These are phyloP conservation scores for Trypanosoma congolense DNA, from an alignment of 208 protist species.

Conservation along the genomic window DNA sequence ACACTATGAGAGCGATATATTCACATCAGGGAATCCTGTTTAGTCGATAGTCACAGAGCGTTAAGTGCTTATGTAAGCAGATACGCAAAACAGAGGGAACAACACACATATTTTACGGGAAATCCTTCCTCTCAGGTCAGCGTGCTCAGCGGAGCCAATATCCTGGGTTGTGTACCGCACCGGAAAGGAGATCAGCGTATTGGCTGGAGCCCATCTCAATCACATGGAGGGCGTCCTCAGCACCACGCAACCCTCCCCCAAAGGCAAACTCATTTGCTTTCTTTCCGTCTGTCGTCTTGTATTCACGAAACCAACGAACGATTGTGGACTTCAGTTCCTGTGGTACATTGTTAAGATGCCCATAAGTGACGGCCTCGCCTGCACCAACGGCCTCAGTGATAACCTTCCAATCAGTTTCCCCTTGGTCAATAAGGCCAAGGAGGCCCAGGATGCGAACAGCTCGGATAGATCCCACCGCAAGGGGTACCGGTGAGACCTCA, in stretches of 20 bases:
- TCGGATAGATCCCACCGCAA: conserved; percentile 34
- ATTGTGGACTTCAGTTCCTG: conserved; percentile 40
- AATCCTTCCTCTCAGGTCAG: no score
- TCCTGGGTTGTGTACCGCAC: conserved; percentile 29
- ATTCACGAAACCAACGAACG: conserved; percentile 86
- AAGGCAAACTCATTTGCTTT: conserved; percentile 84
- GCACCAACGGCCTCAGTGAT: conserved; percentile 40
- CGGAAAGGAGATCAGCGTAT: conserved; percentile 47
- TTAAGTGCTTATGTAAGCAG: background rate
- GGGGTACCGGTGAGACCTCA: conserved; percentile 42
- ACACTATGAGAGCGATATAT: no score
- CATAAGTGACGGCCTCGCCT: conserved; percentile 27
- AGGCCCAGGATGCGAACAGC: conserved; percentile 83
- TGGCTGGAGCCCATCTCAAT: conserved; percentile 51
- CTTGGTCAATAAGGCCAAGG: conserved; percentile 87
- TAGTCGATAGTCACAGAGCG: background rate
- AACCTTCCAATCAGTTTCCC: conserved; percentile 93
- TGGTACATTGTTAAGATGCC: conserved; percentile 47
- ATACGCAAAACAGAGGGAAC: background rate
- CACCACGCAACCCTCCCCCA: conserved; percentile 44
- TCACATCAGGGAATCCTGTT: no score
- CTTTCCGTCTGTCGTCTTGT: conserved; percentile 92
- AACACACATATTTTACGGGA: background rate
- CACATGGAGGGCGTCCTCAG: conserved; percentile 54
- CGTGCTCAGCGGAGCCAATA: conserved; percentile 57